Base-by-base conservation (phyloP, 345 rosid species). In the Fremontodendron californicum region DNA sequence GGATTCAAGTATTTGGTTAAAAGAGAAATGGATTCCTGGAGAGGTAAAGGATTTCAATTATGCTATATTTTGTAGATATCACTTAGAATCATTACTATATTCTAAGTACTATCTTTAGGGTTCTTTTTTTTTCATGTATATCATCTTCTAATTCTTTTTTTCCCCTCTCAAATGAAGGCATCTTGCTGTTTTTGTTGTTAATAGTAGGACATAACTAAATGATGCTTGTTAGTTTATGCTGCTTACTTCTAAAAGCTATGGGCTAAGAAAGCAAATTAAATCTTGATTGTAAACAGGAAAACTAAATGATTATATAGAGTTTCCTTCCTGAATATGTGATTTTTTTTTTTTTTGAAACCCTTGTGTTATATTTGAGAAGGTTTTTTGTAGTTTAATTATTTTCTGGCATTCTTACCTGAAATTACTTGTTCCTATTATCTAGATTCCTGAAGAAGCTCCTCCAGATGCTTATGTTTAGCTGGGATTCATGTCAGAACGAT, bases 11-110 rank as follows among this genome's bases (percentile, higher is more conserved):
- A 77, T 94, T 46, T 94, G 98, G 97, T 71, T 85, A 63, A 91
- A 92, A 82, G 93, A 89, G 78, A 90, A 82, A 77, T 94, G 98
- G 98, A 80, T 27, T 49, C 91, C 88, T 45, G 97, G 98, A 62
- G 96, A 94, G 98, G 97, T 92, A 85, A 78, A 70, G 57, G 35
- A 61, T 61, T 68, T 64, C 9, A 6, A 29, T 3, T 29, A 3
- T 72, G 60, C 75, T 71, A 25, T 27, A 23, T 23, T 42, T 70
- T 16, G 33, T 66, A 35, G 21, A 63, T 63, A 10, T 42, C 13
- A 35, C 45, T 35, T 63, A 33, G 39, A 35, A 18, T 12, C 6
- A n/a, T n/a, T n/a, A 37, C 2, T 37, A 9, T 8, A 65, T 65
- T 65, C n/a, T 21, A 65, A 8, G 48, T 40, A 9, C 6, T 40